Base-by-base conservation (phyloP, 2,329 filamentous ascomycete genomes). In the Colletotrichum caudatum region DNA sequence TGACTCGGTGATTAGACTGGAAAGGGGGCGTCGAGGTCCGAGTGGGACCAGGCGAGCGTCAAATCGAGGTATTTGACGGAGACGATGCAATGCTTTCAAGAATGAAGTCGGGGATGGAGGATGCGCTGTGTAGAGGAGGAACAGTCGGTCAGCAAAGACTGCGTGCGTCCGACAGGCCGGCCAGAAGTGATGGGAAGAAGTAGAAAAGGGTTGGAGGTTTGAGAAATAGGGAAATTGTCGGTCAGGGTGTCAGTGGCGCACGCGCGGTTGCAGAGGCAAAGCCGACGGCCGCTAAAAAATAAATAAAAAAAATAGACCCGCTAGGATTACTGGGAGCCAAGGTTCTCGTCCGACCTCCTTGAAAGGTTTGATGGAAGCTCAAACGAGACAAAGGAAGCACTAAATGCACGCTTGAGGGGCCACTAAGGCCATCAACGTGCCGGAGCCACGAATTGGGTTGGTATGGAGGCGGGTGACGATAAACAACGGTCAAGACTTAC, bases 191-290 rank as follows among this genome's bases (percentile, higher is more conserved):
- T 71, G 69, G 69, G 69, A 69, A 71, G 58, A 71, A 29, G 65
- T 39, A 60, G 46, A n/a, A 33, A 61, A 66, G 59, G 61, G 65
- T 59, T 53, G 65, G 37, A 64, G 69, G 59, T 54, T 69, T 39
- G 59, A 60, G 69, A 39, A 63, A 48, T 51, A 64, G 69, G 53
- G 69, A 64, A 62, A 71, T 60, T 69, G 69, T 71, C 65, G 69
- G 69, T 71, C 69, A 69, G 65, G 44, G 65, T 71, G 69, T 71
- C 69, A 60, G 65, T 71, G 65, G 69, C 65, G 69, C 65, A 69
- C 23, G 41, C 69, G 69, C 65, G 65, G 69, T 64, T 39, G 69
- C 69, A 54, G 46, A 41, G 37, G 46, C 54, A 59, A 46, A 48
- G 18, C 59, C 59, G 65, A 46, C 69, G 69, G 63, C 69, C 69